Base-by-base conservation (phyloP, 116 monocot genomes). In the Dioscorea cayenensis region DNA sequence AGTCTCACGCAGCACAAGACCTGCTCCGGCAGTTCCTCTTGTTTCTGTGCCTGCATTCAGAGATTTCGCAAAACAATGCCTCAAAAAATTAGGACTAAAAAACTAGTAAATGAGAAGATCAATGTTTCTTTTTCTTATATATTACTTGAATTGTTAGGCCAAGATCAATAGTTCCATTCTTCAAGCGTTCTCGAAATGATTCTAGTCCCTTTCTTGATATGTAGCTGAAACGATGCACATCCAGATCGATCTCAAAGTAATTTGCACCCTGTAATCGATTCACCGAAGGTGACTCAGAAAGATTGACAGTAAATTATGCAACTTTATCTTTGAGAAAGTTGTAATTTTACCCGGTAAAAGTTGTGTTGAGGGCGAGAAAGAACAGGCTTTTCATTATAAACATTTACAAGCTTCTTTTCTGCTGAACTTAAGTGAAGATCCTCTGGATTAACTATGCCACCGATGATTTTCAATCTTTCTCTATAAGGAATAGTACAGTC, bases 181-280 rank as follows among this genome's bases (percentile, higher is more conserved):
- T 87, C 73, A 97, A 75, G 5, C 88, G 79, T 14, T 97, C 93
- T 25, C 85, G 81, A 38, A 97, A 97, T 28, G 89, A 81, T 76
- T 92, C 92, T 16, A 97, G 84, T 67, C 96, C 96, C 71, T 97
- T 97, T 77, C 96, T 91, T 68, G 96, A 87, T 64, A 97, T 92
- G 86, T 88, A 97, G 71, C 96, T 97, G 64, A 96, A 96, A 16
- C 95, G 83, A 79, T 96, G 95, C 62, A 96, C 76, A 65, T 96
- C 95, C 49, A 92, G 75, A 68, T 92, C 95, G 36, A 96, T 84
- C 85, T 96, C 95, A 75, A 96, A 92, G 75, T 96, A 92, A 49
- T 88, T 78, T 66, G 75, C 12, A 17, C 82, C 86, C 87, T 93
- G 77, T 65, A 63, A 63, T 48, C 43, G 58, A 72, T 62, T 23